Evolutionary conservation across 2,329 filamentous ascomycete genomes (phyloP).

Genomic region (Alternaria rosae): DNA sequence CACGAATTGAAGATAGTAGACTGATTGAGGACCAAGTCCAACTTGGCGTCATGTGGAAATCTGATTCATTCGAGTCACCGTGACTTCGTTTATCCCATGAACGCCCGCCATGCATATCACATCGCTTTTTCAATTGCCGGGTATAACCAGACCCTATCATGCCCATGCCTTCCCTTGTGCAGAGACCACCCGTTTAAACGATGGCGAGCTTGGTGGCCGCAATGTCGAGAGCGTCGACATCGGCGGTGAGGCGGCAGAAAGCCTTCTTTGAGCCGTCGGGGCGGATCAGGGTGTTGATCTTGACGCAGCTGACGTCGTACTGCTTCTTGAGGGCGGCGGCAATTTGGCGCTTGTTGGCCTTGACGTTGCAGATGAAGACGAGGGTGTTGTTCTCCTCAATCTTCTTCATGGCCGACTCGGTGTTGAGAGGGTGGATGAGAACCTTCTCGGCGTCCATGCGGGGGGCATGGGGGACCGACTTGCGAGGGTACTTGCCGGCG

Average conservation of each 20-base stretch:
- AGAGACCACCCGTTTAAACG: conserved; percentile 69
- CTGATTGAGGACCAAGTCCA: conserved; percentile 10
- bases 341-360: conserved; percentile 99
- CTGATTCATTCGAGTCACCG: conserved; percentile 48
- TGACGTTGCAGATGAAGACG: conserved; percentile 92
- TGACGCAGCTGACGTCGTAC: conserved; percentile 96
- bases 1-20: background rate
- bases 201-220: conserved; percentile 98
- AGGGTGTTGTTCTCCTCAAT: conserved; percentile 99
- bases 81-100: conserved; percentile 48
- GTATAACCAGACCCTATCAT: conserved; percentile 43
- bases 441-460: conserved; percentile 98
- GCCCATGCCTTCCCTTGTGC: conserved; percentile 30
- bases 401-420: conserved; percentile 99
- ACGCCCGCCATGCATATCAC: conserved; percentile 48
- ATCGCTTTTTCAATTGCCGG: conserved; percentile 45
- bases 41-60: conserved; percentile 42
- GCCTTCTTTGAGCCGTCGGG: conserved; percentile 99
- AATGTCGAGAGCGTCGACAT: conserved; percentile 98
- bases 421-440: conserved; percentile 97
- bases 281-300: conserved; percentile 99
- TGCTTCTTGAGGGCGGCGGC: conserved; percentile 98
- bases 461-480: conserved; percentile 87
- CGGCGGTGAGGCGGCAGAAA: conserved; percentile 91
- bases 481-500: conserved; percentile 94